Evolutionary conservation across 805 yeast genomes (phyloP).

Genomic region (Sugiyamaella americana): DNA sequence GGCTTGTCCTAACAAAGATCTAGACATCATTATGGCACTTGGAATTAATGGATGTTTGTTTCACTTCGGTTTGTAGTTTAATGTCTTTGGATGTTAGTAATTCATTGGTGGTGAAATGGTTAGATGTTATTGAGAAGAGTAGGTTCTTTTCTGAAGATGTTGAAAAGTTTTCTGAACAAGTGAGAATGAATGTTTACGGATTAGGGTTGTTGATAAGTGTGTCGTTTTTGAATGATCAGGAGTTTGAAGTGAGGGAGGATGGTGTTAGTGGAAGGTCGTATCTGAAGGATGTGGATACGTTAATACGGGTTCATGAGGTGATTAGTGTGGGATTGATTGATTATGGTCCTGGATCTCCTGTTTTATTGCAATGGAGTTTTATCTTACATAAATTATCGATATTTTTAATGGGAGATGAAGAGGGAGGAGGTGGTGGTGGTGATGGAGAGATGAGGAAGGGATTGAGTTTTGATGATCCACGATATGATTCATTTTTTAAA

Average conservation of each 20-base stretch:
- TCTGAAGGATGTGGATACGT: conserved; percentile 17
- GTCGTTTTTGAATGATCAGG: conserved; percentile 27
- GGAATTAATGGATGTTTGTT: conserved; percentile 11
- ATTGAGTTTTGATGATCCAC: not conserved
- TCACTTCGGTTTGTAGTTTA: conserved; percentile 9
- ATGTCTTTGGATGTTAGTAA: conserved; percentile 3
- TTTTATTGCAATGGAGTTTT: conserved; percentile 28
- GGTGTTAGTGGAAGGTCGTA: conserved; percentile 12
- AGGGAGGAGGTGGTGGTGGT: not conserved
- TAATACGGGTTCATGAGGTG: conserved; percentile 18
- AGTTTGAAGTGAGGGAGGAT: conserved; percentile 18
- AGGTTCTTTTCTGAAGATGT: conserved; percentile 7
- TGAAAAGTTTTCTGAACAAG: conserved; percentile 1
- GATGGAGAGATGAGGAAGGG: not conserved
- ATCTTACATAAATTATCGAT: conserved; percentile 24
- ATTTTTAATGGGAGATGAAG: conserved; percentile 14
- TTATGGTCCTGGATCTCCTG: conserved; percentile 11
- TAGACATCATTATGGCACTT: not conserved
- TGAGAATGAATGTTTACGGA: conserved; percentile 3
- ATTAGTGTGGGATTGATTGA: conserved; percentile 10
- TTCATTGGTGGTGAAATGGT: conserved; percentile 9
- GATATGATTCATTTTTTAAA: not conserved
- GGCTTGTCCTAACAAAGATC: no score
- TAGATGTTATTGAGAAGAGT: conserved; percentile 8
- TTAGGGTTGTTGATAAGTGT: conserved; percentile 15